Conservation (phyloP, 345 rosid genomes). For the Eucalyptus erythrocorys region DNA sequence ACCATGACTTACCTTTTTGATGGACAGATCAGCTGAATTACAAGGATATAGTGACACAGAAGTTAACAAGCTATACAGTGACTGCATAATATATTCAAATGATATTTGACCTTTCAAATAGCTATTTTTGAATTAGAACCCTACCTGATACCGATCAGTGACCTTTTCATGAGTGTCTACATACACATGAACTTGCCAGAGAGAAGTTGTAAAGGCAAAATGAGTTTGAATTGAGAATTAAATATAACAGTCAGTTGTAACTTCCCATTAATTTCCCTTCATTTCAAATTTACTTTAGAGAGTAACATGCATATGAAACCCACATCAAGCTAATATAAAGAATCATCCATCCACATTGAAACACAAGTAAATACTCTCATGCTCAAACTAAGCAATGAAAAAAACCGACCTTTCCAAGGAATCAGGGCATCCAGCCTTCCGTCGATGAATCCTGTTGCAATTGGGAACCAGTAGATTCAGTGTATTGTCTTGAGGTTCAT, state of each 20-base stretch:
- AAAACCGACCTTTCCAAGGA: slow-evolving; percentile 53
- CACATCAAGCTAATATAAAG: background rate
- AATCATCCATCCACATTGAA: background rate
- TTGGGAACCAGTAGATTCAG: background rate
- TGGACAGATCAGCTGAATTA: slow-evolving; percentile 69
- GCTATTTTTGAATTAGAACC: background rate
- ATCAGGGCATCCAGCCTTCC: slow-evolving; percentile 76
- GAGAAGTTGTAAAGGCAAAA: background rate
- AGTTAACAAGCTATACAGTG: background rate
- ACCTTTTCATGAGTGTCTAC: slow-evolving; percentile 88
- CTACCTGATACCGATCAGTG: slow-evolving; percentile 85
- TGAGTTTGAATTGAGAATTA: background rate
- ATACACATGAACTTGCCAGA: slow-evolving; percentile 55
- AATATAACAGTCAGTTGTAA: background rate
- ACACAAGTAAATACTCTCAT: background rate
- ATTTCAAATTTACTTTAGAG: background rate
- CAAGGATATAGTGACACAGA: background rate
- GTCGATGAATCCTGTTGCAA: slow-evolving; percentile 66
- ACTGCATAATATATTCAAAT: background rate
- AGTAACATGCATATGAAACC: background rate
- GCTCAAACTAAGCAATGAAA: background rate
- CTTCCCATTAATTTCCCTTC: background rate
- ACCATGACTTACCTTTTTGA: slow-evolving; percentile 90
- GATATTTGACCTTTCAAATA: background rate
- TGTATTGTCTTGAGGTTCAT: background rate